A percentile compares a stretch with the other conserved stretches of the same genome.
These are phyloP conservation scores for Kodamaea fungicola DNA, from an alignment of 1,139 yeast species.

Conservation along the genomic window DNA sequence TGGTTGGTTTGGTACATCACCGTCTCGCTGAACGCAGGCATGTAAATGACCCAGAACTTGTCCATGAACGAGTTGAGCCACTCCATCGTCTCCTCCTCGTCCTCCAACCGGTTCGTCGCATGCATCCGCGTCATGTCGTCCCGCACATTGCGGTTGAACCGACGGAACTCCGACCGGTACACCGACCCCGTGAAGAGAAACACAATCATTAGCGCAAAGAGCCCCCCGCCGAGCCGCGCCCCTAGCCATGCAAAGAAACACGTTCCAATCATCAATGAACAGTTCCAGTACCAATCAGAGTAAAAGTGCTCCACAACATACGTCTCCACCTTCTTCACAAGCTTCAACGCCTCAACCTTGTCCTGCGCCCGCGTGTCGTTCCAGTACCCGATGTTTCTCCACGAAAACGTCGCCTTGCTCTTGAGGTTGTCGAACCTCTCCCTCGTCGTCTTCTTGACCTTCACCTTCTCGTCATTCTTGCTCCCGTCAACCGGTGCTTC, in stretches of 20 bases:
- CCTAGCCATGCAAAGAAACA: constrained; percentile 68
- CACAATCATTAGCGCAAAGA: constrained; percentile 55
- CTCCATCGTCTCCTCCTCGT: constrained; percentile 66
- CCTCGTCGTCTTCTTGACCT: not conserved
- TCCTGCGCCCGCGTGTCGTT: constrained; percentile 19
- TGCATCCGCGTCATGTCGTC: constrained; percentile 68
- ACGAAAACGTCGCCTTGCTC: constrained; percentile 31
- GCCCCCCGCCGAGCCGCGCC: constrained; percentile 54
- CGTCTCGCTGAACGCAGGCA: constrained; percentile 81
- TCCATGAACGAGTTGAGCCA: constrained; percentile 76
- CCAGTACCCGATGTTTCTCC: constrained; percentile 46
- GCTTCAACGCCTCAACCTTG: constrained; percentile 24
- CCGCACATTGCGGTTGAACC: constrained; percentile 67
- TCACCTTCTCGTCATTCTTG: not conserved
- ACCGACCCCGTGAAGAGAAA: constrained; percentile 61
- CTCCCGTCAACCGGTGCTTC: not conserved
- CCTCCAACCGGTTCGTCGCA: constrained; percentile 58
- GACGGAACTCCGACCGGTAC: constrained; percentile 65
- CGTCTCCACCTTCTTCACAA: constrained; percentile 40
- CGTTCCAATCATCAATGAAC: constrained; percentile 60
- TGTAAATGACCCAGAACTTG: constrained; percentile 81
- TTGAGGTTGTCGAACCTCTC: not conserved
- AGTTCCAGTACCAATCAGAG: constrained; percentile 72
- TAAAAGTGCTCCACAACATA: constrained; percentile 66
- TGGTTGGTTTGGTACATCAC: constrained; percentile 67